Conservation (phyloP, 305 asterid species). For the Salvia sclarea region DNA sequence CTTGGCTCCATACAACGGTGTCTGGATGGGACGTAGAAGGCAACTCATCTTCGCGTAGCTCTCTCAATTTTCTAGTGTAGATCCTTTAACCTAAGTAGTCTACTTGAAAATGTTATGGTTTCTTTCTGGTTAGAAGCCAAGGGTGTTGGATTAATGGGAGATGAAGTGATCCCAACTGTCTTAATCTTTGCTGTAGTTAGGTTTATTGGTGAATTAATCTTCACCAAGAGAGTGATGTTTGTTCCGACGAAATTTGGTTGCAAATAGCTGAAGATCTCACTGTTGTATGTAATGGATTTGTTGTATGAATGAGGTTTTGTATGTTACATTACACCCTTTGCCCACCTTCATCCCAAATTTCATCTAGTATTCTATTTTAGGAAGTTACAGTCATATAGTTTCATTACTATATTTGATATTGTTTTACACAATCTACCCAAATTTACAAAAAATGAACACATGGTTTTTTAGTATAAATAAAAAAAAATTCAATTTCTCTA, state of each 20-base stretch:
- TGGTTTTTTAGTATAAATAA: too few relatives aligned
- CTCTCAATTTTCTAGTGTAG: slow-evolving; percentile 8
- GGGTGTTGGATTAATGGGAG: neutral
- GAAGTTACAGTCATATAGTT: too few relatives aligned
- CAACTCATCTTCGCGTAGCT: slow-evolving; percentile 3
- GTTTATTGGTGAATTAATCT: slow-evolving; percentile 2
- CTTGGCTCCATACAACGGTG: neutral
- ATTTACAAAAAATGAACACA: too few relatives aligned
- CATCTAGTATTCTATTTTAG: too few relatives aligned
- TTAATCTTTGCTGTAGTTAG: neutral
- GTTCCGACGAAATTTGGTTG: slow-evolving; percentile 8
- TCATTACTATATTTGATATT: too few relatives aligned
- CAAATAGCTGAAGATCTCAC: neutral
- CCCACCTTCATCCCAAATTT: too few relatives aligned
- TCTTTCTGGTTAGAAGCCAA: slow-evolving; percentile 4
- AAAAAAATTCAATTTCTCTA: too few relatives aligned
- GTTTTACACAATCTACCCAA: too few relatives aligned
- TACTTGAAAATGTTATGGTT: neutral
- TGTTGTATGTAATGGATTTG: neutral
- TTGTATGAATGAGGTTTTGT: slow-evolving; percentile 10
- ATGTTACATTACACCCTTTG: neutral
- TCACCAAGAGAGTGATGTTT: slow-evolving; percentile 6
- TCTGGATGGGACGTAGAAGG: neutral
- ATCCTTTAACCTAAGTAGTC: slow-evolving; percentile 1
- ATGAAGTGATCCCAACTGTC: neutral